Evolutionary conservation across 139 green algal species (phyloP).

Genomic region (Diplosphaera chodatii): DNA sequence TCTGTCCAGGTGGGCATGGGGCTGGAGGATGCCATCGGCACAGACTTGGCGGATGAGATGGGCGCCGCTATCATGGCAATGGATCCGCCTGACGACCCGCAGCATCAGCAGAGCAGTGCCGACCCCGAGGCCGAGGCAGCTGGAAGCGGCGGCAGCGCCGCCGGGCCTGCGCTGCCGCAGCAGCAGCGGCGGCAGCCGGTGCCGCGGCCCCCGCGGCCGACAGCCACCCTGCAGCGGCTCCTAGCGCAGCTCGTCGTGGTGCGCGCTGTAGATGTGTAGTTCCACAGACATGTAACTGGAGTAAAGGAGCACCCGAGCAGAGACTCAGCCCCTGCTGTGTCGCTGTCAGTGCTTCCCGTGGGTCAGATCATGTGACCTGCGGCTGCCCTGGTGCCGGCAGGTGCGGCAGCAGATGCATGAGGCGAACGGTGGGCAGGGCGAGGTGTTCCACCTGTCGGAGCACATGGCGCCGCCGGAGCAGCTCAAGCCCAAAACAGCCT

Average conservation of each 20-base stretch:
- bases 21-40: not conserved
- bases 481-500: not conserved
- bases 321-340: too few relatives aligned
- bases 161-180: not conserved
- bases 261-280: too few relatives aligned
- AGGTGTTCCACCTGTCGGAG: conserved; percentile 34
- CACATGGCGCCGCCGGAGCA: not conserved
- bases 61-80: not conserved
- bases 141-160: not conserved
- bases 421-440: conserved; percentile 38
- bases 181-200: conserved; percentile 17
- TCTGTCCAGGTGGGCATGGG: not conserved
- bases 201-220: conserved; percentile 4
- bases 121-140: not conserved
- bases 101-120: not conserved
- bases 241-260: conserved; percentile 52
- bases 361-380: too few relatives aligned
- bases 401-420: conserved; percentile 34
- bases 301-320: too few relatives aligned
- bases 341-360: too few relatives aligned
- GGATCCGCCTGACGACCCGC: not conserved
- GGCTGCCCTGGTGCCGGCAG: too few relatives aligned
- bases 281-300: too few relatives aligned
- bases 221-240: conserved; percentile 43
- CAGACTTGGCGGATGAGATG: not conserved